Base-by-base conservation (phyloP, 106 monocot species). In the Dendrobium huoshanense region DNA sequence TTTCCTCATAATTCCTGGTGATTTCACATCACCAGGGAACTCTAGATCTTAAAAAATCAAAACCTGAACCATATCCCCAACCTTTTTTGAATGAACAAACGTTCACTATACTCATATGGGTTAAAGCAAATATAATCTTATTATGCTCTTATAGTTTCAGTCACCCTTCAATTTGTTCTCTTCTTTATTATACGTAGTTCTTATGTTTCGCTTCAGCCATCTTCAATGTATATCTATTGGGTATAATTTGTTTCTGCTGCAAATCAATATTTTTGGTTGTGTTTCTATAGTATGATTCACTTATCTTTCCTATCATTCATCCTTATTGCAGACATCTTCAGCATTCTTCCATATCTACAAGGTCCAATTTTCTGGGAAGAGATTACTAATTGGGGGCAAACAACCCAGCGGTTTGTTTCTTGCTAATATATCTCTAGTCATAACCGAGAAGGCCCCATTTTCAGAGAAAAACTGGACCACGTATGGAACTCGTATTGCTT, bases 321-420 rank as follows among this genome's bases (percentile, higher is more conserved):
- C 68, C 20, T 79, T 85, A 20, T 4, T 88, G 85, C 88, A 99
- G 99, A 99, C 95, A 33, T 93, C 92, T 75, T 74, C 84, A 41
- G 84, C 84, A 43, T 91, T 83, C 84, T 83, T 99, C 43, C 91
- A 95, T 81, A 89, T 99, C 29, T 99, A 90, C 67, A 99, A 91
- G 84, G 77, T 95, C 47, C 89, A 91, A 25, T 73, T 87, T 29
- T 90, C 91, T 78, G 93, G 87, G 80, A 99, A 95, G 79, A 86
- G 80, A 73, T 83, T 99, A 55, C 20, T 90, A 45, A 80, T 95
- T 79, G 93, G 95, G 25, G 91, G 93, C 25, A 99, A 99, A 67
- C 95, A 90, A 33, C 81, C 67, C 20, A 77, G 73, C 77, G 88
- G 93, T 74, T 82, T 95, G n/a, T 89, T 84, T 78, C 94, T 99